phyloP scores from a whole-genome alignment of 164 flowering plant species.

The Vitis vinifera region ASM3070453v1 NC_081818.1:1992501-1993000 shows the following conservation, averaged over 20 bases:
- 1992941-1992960: too few relatives aligned
- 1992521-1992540: constrained; percentile 86
- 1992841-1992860: constrained; percentile 95
- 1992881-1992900: constrained; percentile 90
- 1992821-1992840: constrained; percentile 89
- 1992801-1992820: constrained; percentile 74
- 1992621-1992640: too few relatives aligned
- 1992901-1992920: neutral
- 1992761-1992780: too few relatives aligned
- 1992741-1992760: too few relatives aligned
- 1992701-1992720: too few relatives aligned
- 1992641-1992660: too few relatives aligned
- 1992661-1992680: too few relatives aligned
- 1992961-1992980: too few relatives aligned
- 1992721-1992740: too few relatives aligned
- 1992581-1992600: constrained; percentile 80
- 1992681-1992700: too few relatives aligned
- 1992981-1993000: neutral
- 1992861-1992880: constrained; percentile 99
- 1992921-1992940: neutral
- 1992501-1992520: constrained; percentile 92
- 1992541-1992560: constrained; percentile 89
- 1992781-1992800: constrained; percentile 79
- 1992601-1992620: constrained; percentile 11
- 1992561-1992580: constrained; percentile 98